Conservation (phyloP, 305 asterid species). For the Stenogyne calaminthoides region DNA sequence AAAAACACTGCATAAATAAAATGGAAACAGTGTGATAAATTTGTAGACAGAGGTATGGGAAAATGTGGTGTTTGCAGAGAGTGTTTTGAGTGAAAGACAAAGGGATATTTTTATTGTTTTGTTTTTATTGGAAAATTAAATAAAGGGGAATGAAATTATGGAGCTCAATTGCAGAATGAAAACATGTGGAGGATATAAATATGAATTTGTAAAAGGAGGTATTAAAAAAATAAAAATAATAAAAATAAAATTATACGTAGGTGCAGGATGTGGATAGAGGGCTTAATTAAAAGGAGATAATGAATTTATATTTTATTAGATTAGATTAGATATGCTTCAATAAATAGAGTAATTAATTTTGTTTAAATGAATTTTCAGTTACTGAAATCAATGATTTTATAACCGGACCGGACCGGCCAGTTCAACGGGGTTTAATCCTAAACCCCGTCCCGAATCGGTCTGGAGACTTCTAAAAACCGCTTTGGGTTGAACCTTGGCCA, state of each 20-base stretch:
- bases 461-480: no score
- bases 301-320: no score
- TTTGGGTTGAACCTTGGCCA: no score
- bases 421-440: no score
- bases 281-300: not conserved
- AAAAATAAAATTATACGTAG: not conserved
- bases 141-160: not conserved
- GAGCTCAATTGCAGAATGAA: not conserved
- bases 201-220: not conserved
- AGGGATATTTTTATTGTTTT: not conserved
- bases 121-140: not conserved
- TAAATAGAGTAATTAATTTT: not conserved
- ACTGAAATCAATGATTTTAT: no score
- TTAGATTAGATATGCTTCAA: no score
- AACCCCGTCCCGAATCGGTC: no score
- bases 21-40: no score
- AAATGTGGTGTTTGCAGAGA: not conserved
- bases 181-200: slow-evolving; percentile 23
- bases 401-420: no score
- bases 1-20: slow-evolving; percentile 13
- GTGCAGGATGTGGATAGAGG: not conserved
- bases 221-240: not conserved
- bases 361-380: not conserved
- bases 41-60: not conserved
- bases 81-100: not conserved